These are phyloP conservation scores for Termitomyces sp. DNA, from an alignment of 768 basidiomycete genomes.

Conservation along the genomic window DNA sequence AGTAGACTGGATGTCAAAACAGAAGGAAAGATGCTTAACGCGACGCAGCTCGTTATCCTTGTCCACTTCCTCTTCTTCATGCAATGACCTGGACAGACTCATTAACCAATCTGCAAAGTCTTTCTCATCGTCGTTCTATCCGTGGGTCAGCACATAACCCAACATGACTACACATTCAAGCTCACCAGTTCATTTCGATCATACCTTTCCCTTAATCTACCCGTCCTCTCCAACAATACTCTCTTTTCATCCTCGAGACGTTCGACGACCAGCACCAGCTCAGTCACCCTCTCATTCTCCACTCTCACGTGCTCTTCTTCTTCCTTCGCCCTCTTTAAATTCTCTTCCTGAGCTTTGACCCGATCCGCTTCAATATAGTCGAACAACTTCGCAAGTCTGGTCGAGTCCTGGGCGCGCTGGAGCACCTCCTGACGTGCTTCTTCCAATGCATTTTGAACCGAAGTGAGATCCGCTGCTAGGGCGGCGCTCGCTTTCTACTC, in stretches of 20 bases:
- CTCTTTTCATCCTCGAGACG: constrained; percentile 19
- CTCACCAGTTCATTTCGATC: constrained; percentile 35
- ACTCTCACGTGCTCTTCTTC: constrained; percentile 9
- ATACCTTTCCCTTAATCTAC: constrained; percentile 2
- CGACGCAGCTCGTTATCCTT: constrained; percentile 40
- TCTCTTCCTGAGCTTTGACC: constrained; percentile 7
- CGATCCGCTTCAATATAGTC: constrained; percentile 9
- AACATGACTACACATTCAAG: background rate
- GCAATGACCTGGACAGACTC: constrained; percentile 26
- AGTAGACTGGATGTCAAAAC: background rate
- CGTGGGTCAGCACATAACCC: background rate
- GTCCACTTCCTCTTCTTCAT: constrained; percentile 20
- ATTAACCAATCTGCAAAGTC: background rate
- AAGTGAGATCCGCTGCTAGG: constrained; percentile 30
- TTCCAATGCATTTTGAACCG: constrained; percentile 20
- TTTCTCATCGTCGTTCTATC: background rate
- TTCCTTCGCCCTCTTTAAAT: constrained; percentile 8
- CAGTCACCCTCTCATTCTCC: constrained; percentile 10
- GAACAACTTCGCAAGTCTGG: constrained; percentile 10
- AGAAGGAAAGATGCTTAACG: constrained; percentile 23
- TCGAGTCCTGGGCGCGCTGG: constrained; percentile 14
- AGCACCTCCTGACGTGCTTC: constrained; percentile 23
- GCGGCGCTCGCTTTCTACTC: constrained; percentile 23
- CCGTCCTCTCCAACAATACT: constrained; percentile 18
- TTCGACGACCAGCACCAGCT: constrained; percentile 11